Percentiles rank a stretch among this genome's conserved stretches.
phyloP scores from a whole-genome alignment of 129 eudicot genomes.

The Gnaphalium uliginosum region DNA sequence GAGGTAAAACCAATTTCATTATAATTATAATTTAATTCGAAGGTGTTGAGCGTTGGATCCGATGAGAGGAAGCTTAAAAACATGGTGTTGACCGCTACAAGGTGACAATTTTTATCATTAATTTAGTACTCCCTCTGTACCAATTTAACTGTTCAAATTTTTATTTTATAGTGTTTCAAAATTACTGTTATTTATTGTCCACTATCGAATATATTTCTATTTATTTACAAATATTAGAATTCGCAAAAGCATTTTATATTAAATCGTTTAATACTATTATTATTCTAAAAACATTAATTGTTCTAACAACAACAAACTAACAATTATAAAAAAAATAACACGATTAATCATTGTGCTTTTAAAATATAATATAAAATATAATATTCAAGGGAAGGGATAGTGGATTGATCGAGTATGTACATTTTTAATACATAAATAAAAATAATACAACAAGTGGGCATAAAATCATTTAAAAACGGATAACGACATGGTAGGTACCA shows the following conservation, averaged over 20 bases:
- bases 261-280: too few relatives aligned
- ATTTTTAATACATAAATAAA: not conserved
- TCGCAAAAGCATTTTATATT: too few relatives aligned
- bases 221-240: too few relatives aligned
- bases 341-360: not conserved
- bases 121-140: too few relatives aligned
- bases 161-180: too few relatives aligned
- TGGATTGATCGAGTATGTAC: not conserved
- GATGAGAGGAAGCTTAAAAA: constrained; percentile 64
- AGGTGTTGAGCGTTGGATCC: constrained; percentile 69
- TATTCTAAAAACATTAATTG: too few relatives aligned
- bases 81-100: constrained; percentile 71
- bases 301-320: too few relatives aligned
- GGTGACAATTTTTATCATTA: constrained; percentile 36
- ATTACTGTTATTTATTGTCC: too few relatives aligned
- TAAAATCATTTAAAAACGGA: constrained; percentile 5
- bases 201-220: too few relatives aligned
- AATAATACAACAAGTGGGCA: constrained; percentile 25
- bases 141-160: too few relatives aligned
- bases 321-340: not conserved
- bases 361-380: not conserved
- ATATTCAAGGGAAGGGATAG: not conserved
- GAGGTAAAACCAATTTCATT: not conserved
- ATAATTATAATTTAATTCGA: not conserved
- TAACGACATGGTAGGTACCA: not conserved